These are phyloP conservation scores for Pleodorina starrii DNA, from an alignment of 139 green algal genomes.

Conservation along the genomic window DNA sequence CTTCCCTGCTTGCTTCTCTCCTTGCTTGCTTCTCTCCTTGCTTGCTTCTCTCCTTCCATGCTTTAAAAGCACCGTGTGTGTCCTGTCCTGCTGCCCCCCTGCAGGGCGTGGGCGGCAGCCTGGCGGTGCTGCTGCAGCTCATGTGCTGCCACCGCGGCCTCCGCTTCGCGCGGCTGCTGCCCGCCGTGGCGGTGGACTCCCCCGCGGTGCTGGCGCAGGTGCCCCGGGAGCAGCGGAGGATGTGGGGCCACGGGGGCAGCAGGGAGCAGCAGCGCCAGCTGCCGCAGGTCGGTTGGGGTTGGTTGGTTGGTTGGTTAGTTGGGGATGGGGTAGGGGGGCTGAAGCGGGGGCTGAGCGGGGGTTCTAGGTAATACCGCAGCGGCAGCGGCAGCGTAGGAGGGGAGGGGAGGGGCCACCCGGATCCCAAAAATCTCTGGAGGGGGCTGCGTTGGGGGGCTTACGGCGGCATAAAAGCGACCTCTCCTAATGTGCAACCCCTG, in stretches of 20 bases:
- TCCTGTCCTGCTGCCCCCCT: neutral
- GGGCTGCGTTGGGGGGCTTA: too few relatives aligned
- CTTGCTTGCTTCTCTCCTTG: neutral
- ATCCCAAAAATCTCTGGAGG: too few relatives aligned
- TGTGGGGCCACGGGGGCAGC: neutral
- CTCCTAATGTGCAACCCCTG: too few relatives aligned
- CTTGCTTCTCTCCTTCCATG: neutral
- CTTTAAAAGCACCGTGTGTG: neutral
- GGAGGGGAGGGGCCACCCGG: too few relatives aligned
- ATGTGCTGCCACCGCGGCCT: slow-evolving; percentile 21
- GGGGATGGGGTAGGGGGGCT: too few relatives aligned
- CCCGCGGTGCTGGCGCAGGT: slow-evolving; percentile 38
- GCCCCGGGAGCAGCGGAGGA: neutral
- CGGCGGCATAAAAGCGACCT: too few relatives aligned
- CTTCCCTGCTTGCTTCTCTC: neutral
- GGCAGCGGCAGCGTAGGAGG: too few relatives aligned
- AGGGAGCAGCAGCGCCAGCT: neutral
- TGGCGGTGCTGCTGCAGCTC: slow-evolving; percentile 53
- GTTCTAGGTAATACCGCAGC: too few relatives aligned
- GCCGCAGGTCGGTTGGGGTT: neutral
- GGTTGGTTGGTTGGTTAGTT: too few relatives aligned
- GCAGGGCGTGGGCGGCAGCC: slow-evolving; percentile 51
- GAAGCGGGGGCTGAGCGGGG: too few relatives aligned
- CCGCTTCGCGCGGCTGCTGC: slow-evolving; percentile 29
- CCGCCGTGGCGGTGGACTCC: slow-evolving; percentile 21